Percentiles rank a stretch among this genome's conserved stretches.
Evolutionary conservation across 441 rosid genomes (phyloP).

Genomic region (Populus hybrid): DNA sequence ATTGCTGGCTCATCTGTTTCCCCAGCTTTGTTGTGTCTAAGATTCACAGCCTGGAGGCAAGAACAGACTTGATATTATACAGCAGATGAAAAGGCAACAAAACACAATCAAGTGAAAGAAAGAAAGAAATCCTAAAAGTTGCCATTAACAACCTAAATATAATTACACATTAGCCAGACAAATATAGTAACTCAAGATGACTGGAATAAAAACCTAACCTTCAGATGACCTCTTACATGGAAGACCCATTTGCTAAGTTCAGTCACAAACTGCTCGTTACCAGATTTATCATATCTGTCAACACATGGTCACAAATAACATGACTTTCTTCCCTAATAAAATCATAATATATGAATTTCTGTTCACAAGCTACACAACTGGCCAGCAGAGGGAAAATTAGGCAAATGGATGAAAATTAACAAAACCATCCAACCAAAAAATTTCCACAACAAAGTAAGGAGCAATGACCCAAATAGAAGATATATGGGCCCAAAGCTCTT

Average conservation of each 20-base stretch:
- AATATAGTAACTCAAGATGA: conserved; percentile 13
- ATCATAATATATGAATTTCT: neutral
- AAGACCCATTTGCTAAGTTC: conserved; percentile 89
- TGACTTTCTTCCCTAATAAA: conserved; percentile 14
- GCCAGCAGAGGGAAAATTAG: neutral
- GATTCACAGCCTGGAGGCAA: conserved; percentile 47
- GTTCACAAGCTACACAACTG: neutral
- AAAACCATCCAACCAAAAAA: neutral
- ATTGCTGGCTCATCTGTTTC: conserved; percentile 59
- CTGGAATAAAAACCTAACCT: conserved; percentile 43
- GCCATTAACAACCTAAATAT: neutral
- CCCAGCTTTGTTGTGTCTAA: conserved; percentile 54
- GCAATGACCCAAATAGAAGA: neutral
- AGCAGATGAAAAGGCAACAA: neutral
- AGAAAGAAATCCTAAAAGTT: neutral
- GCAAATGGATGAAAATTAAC: neutral
- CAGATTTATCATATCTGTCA: conserved; percentile 67
- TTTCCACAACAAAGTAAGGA: neutral
- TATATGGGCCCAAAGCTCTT: neutral
- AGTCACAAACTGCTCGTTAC: conserved; percentile 75
- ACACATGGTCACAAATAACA: conserved; percentile 19
- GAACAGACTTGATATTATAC: conserved; percentile 7
- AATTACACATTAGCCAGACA: neutral
- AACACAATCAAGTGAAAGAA: neutral
- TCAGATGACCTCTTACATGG: conserved; percentile 86